Percentiles rank a stretch among this genome's conserved stretches.
phyloP scores from a whole-genome alignment of 169 alveolate species.

The Pseudocohnilembus persalinus region DNA sequence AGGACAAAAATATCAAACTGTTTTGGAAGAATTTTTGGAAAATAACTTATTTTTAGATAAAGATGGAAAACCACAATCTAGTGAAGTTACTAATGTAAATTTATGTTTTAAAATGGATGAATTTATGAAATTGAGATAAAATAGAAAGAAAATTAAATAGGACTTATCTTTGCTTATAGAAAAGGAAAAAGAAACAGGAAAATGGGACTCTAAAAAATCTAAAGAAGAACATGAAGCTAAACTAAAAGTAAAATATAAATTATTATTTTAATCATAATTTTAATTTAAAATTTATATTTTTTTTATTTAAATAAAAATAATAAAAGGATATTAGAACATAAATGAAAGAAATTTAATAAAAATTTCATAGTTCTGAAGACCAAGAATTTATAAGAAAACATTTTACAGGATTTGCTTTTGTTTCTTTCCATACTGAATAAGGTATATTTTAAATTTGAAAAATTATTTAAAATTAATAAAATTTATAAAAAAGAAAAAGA shows the following conservation, averaged over 20 bases:
- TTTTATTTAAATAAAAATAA: too few species aligned
- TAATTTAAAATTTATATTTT: too few species aligned
- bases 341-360: background rate
- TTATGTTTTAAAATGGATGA: background rate
- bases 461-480: too few species aligned
- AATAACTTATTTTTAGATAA: background rate
- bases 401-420: slow-evolving; percentile 20
- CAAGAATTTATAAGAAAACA: slow-evolving; percentile 19
- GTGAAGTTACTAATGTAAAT: slow-evolving; percentile 4
- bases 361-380: slow-evolving; percentile 11
- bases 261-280: too few species aligned
- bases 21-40: slow-evolving; percentile 16
- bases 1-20: slow-evolving; percentile 23
- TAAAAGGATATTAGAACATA: background rate
- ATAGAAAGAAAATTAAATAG: background rate
- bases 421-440: background rate
- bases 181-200: too few species aligned
- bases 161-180: background rate
- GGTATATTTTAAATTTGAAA: too few species aligned
- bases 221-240: too few species aligned
- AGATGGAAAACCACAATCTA: background rate
- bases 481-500: too few species aligned
- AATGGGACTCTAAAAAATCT: too few species aligned
- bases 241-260: too few species aligned
- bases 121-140: background rate